Conservation (phyloP, 2,329 filamentous ascomycete genomes). For the Orbilia oligospora region DNA sequence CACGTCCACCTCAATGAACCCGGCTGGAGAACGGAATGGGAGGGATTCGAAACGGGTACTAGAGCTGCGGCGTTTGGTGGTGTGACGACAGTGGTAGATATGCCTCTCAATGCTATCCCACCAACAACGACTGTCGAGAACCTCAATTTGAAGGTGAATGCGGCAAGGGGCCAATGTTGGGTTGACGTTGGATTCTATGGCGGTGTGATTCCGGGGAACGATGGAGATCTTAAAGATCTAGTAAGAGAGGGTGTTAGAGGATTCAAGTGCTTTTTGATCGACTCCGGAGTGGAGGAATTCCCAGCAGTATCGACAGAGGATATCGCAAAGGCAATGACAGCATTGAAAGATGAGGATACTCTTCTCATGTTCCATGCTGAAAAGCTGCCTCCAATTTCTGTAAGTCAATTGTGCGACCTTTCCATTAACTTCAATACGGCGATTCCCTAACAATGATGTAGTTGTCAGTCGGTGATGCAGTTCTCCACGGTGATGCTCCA, state of each 20-base stretch:
- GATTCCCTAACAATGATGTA: slow-evolving; percentile 7
- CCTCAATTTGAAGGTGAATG: slow-evolving; percentile 86
- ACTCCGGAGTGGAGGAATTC: slow-evolving; percentile 98
- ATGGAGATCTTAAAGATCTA: slow-evolving; percentile 81
- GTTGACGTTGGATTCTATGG: slow-evolving; percentile 99
- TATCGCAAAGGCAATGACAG: slow-evolving; percentile 83
- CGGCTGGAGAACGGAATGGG: slow-evolving; percentile 91
- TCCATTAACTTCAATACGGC: neutral
- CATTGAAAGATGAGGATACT: slow-evolving; percentile 79
- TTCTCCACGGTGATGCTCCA: slow-evolving; percentile 79
- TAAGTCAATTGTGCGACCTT: slow-evolving; percentile 1
- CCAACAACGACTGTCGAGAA: slow-evolving; percentile 90
- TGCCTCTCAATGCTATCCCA: slow-evolving; percentile 97
- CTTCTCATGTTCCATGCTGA: slow-evolving; percentile 99
- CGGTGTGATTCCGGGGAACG: slow-evolving; percentile 91
- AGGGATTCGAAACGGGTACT: slow-evolving; percentile 96
- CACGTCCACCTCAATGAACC: slow-evolving; percentile 99
- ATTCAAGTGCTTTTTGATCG: slow-evolving; percentile 98
- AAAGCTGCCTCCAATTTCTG: slow-evolving; percentile 89
- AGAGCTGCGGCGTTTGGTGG: slow-evolving; percentile 93
- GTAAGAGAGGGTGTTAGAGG: slow-evolving; percentile 89
- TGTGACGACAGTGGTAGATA: slow-evolving; percentile 96
- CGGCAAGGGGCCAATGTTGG: slow-evolving; percentile 91
- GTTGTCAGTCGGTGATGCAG: slow-evolving; percentile 81
- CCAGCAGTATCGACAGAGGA: slow-evolving; percentile 87